These are phyloP conservation scores for Stellera chamaejasme DNA, from an alignment of 345 rosid genomes.

Conservation along the genomic window DNA sequence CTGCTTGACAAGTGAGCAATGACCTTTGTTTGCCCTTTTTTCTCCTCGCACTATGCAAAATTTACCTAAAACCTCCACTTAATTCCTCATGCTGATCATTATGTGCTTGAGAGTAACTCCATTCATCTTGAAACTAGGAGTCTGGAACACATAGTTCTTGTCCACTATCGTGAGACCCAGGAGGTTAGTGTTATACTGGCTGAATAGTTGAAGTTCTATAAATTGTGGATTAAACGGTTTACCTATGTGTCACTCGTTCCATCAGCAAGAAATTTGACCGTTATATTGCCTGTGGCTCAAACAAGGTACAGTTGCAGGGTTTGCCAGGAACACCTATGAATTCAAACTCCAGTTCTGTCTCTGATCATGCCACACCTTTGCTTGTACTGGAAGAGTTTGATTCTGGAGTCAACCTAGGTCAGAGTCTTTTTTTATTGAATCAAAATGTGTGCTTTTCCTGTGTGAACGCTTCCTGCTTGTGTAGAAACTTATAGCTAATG, in stretches of 20 bases:
- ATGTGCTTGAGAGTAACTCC: neutral
- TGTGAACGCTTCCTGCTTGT: too few species aligned
- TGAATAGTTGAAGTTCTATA: too few species aligned
- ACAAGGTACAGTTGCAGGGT: constrained; percentile 42
- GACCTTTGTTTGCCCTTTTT: constrained; percentile 6
- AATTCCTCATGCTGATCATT: neutral
- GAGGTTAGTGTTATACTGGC: constrained; percentile 53
- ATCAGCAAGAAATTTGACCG: too few species aligned
- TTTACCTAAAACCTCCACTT: constrained; percentile 7
- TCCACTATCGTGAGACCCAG: constrained; percentile 93
- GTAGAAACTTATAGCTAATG: neutral
- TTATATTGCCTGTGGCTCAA: too few species aligned
- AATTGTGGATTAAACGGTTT: too few species aligned
- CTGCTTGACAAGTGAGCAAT: constrained; percentile 87
- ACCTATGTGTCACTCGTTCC: too few species aligned
- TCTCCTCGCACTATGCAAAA: constrained; percentile 2
- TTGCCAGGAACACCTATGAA: constrained; percentile 69
- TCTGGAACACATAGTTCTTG: constrained; percentile 89
- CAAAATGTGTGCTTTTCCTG: neutral
- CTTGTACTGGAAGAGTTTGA: constrained; percentile 52
- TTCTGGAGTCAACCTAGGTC: constrained; percentile 42
- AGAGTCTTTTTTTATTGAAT: constrained; percentile 10
- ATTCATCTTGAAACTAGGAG: constrained; percentile 38
- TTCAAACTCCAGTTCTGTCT: constrained; percentile 73
- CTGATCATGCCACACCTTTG: constrained; percentile 51